A percentile compares a stretch with the other conserved stretches of the same genome.
Conservation (phyloP, 352 stramenopile species). For the Globisporangium paddicum region DNA sequence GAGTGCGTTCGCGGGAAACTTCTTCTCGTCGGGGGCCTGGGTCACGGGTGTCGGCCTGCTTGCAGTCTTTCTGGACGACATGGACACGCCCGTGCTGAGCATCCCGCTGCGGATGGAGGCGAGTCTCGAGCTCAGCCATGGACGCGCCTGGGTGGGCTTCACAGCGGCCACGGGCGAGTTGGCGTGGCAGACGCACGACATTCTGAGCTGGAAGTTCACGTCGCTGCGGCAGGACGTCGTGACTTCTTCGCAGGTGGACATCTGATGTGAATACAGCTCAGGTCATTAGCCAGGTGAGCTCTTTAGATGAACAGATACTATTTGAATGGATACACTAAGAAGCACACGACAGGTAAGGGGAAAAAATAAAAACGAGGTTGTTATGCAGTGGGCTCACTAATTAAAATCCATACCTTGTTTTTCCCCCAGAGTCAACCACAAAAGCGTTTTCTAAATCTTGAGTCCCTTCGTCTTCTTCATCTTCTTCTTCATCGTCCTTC, state of each 20-base stretch:
- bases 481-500: neutral
- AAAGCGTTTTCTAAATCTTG: constrained; percentile 17
- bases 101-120: constrained; percentile 85
- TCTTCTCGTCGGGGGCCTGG: constrained; percentile 63
- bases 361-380: constrained; percentile 7
- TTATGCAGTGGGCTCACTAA: constrained; percentile 18
- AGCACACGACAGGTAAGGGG: neutral
- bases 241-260: constrained; percentile 5
- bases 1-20: constrained; percentile 51
- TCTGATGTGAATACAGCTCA: neutral
- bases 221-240: constrained; percentile 38
- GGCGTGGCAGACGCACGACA: constrained; percentile 88
- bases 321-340: too few relatives aligned
- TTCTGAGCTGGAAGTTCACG: constrained; percentile 81
- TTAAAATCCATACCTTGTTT: constrained; percentile 18
- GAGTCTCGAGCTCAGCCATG: constrained; percentile 76
- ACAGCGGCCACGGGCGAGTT: constrained; percentile 80
- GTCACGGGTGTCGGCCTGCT: constrained; percentile 68
- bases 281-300: neutral
- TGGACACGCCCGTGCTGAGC: constrained; percentile 68
- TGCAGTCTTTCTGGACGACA: constrained; percentile 85
- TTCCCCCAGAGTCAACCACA: constrained; percentile 12
- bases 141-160: constrained; percentile 90
- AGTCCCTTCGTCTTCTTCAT: constrained; percentile 7
- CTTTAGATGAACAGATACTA: neutral